phyloP scores from a whole-genome alignment of 495 filamentous ascomycete species.

The Penicillium antarcticum region DNA sequence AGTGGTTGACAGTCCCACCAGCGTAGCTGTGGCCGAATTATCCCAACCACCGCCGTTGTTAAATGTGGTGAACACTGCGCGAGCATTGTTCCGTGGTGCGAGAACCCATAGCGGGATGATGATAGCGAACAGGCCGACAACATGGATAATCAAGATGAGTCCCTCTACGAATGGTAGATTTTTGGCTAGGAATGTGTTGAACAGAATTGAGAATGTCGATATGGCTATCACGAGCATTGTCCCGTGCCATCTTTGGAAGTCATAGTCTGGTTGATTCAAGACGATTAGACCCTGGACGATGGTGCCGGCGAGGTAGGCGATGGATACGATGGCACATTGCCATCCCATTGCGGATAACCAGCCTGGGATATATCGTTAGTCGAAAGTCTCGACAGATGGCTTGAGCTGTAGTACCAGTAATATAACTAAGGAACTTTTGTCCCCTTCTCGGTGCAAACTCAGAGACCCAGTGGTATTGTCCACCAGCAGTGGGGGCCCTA shows the following conservation, averaged over 20 bases:
- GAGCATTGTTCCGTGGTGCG: conserved; percentile 40
- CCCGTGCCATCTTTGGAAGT: conserved; percentile 55
- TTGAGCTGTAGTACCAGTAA: conserved; percentile 39
- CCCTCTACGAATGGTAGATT: conserved; percentile 55
- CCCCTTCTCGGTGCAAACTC: conserved; percentile 52
- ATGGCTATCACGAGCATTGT: conserved; percentile 56
- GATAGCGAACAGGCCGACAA: conserved; percentile 59
- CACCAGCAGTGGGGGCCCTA: conserved; percentile 48
- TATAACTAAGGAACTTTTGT: conserved; percentile 58
- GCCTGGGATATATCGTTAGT: conserved; percentile 24
- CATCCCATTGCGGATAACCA: conserved; percentile 62
- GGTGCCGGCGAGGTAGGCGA: conserved; percentile 52
- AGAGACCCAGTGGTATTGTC: conserved; percentile 59
- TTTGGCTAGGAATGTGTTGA: conserved; percentile 55
- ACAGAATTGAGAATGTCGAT: conserved; percentile 44
- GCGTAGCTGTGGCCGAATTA: conserved; percentile 47
- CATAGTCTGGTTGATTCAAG: conserved; percentile 45
- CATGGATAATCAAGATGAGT: conserved; percentile 57
- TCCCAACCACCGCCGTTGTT: conserved; percentile 55
- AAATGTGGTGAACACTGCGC: conserved; percentile 51
- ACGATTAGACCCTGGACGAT: conserved; percentile 59
- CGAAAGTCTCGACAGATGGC: not conserved
- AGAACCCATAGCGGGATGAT: conserved; percentile 57
- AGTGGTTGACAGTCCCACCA: conserved; percentile 53
- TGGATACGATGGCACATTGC: conserved; percentile 53